A percentile compares a stretch with the other conserved stretches of the same genome.
phyloP scores from a whole-genome alignment of 2,329 filamentous ascomycete species.

The Aspergillus brasiliensis region DNA sequence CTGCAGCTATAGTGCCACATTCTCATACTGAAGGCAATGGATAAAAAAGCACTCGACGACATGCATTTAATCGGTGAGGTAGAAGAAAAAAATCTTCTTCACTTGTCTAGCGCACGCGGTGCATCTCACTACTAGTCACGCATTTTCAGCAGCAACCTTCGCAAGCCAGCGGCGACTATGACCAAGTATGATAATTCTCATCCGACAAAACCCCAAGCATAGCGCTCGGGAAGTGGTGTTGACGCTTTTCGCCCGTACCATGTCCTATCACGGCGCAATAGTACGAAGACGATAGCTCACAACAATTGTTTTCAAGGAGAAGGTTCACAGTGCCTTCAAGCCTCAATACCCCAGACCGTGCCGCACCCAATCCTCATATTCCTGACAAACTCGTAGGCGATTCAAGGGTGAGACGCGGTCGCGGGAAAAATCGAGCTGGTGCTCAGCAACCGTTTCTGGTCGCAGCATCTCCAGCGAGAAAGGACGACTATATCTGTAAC shows the following conservation, averaged over 20 bases:
- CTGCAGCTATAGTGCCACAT: slow-evolving; percentile 89
- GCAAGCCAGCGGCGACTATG: slow-evolving; percentile 26
- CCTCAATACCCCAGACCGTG: slow-evolving; percentile 73
- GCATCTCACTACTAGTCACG: slow-evolving; percentile 24
- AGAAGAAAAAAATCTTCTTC: slow-evolving; percentile 17
- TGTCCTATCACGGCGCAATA: slow-evolving; percentile 15
- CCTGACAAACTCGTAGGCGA: slow-evolving; percentile 30
- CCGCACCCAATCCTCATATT: slow-evolving; percentile 58
- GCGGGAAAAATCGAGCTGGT: slow-evolving; percentile 79
- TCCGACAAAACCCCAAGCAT: slow-evolving; percentile 71
- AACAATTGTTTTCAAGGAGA: slow-evolving; percentile 79
- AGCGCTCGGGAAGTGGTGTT: slow-evolving; percentile 57
- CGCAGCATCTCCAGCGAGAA: slow-evolving; percentile 70
- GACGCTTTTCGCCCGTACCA: slow-evolving; percentile 41
- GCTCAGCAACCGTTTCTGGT: slow-evolving; percentile 45
- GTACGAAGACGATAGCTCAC: slow-evolving; percentile 42
- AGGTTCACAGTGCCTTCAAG: slow-evolving; percentile 63
- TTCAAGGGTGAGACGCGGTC: slow-evolving; percentile 23
- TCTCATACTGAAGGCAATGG: slow-evolving; percentile 70
- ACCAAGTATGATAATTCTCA: slow-evolving; percentile 57
- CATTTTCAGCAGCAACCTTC: slow-evolving; percentile 32
- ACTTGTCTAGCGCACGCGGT: slow-evolving; percentile 2
- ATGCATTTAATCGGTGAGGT: slow-evolving; percentile 79
- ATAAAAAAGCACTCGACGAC: slow-evolving; percentile 71
- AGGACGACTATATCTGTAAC: slow-evolving; percentile 74